These are phyloP conservation scores for Amanita pallidorosea DNA, from an alignment of 768 basidiomycete species.

Conservation along the genomic window DNA sequence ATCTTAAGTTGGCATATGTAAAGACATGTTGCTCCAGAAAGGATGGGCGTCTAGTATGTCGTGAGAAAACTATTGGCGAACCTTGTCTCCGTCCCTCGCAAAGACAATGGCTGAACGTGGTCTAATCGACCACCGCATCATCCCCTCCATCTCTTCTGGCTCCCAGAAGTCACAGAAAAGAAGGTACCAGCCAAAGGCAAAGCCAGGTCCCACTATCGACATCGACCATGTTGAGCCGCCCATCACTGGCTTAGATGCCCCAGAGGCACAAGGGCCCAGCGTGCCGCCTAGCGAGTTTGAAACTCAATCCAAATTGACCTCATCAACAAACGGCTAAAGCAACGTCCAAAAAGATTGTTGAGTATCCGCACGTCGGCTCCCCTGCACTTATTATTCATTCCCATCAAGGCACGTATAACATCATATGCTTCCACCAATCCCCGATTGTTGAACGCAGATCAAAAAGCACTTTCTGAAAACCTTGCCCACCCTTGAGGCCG, in stretches of 20 bases:
- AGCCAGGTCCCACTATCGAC: constrained; percentile 21
- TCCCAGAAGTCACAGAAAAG: constrained; percentile 53
- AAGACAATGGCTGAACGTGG: constrained; percentile 23
- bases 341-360: constrained; percentile 76
- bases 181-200: constrained; percentile 43
- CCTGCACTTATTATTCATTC: constrained; percentile 7
- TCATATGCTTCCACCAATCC: constrained; percentile 56
- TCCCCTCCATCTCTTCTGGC: constrained; percentile 67
- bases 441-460: constrained; percentile 81
- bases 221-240: constrained; percentile 30
- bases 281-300: constrained; percentile 41
- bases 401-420: constrained; percentile 55
- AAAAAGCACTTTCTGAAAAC: constrained; percentile 63
- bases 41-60: not conserved
- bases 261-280: constrained; percentile 28
- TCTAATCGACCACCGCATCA: constrained; percentile 28
- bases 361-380: constrained; percentile 13
- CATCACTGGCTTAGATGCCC: constrained; percentile 34
- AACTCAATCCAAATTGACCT: constrained; percentile 68
- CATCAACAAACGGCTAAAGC: constrained; percentile 69
- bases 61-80: not conserved
- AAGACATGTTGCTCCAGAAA: too few relatives aligned
- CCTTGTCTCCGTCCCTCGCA: not conserved
- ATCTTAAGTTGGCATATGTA: too few relatives aligned
- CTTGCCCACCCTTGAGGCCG: constrained; percentile 66